A percentile compares a stretch with the other conserved stretches of the same genome.
phyloP scores from a whole-genome alignment of 2,329 filamentous ascomycete genomes.

The Diaporthe citri region DNA sequence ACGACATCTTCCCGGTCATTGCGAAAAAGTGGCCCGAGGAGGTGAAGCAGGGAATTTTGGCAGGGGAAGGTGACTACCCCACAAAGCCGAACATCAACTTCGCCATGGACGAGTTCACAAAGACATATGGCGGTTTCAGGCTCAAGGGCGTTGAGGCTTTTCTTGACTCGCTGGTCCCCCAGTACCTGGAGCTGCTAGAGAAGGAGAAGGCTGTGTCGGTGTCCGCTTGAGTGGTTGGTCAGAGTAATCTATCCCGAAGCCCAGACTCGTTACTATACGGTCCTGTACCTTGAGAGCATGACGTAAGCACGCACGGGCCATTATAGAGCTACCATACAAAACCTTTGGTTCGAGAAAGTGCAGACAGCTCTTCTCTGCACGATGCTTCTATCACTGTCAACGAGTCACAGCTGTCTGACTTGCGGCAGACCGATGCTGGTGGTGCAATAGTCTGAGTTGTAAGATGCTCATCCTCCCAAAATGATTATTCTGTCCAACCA shows the following conservation, averaged over 20 bases:
- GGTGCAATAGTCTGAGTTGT: neutral
- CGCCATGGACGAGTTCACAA: constrained; percentile 9
- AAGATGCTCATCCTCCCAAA: neutral
- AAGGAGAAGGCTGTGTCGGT: constrained; percentile 11
- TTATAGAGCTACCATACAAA: constrained; percentile 6
- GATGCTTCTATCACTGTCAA: neutral
- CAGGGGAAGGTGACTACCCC: constrained; percentile 38
- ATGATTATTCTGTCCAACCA: neutral
- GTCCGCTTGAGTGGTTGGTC: neutral
- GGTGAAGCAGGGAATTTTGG: constrained; percentile 36
- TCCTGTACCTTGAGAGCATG: neutral
- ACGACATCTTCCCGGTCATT: constrained; percentile 32
- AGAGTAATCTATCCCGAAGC: neutral
- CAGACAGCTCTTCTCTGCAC: neutral
- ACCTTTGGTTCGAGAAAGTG: neutral
- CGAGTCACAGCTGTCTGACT: neutral
- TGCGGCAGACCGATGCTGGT: neutral
- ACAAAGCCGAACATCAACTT: constrained; percentile 32
- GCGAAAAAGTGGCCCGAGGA: constrained; percentile 38
- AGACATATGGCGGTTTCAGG: constrained; percentile 32
- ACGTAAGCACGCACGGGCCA: constrained; percentile 33
- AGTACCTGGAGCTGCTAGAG: constrained; percentile 39
- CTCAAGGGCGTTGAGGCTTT: constrained; percentile 37
- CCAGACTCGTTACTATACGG: neutral
- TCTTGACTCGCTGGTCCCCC: constrained; percentile 31